Evolutionary conservation across 192 early-diverging fungal species (phyloP), one percentile per base, ranked within the genome.

Genomic region (Obelidium mucronatum): DNA sequence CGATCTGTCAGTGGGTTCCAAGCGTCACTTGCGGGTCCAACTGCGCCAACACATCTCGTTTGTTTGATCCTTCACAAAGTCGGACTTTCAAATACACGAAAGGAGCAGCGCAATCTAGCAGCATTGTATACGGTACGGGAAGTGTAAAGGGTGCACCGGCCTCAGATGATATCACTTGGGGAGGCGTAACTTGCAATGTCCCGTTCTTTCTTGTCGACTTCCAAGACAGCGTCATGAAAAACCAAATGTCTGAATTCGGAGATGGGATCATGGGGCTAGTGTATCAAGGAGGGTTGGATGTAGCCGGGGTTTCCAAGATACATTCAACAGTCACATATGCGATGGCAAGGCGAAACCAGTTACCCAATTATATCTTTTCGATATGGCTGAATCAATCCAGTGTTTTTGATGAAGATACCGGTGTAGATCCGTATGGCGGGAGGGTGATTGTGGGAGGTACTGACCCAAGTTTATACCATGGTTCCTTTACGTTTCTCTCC

Each of bases 1-100:
- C n/a, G 8, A 31, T 65, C 40, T 94, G 95, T 79, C 87, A 96
- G 39, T 97, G 95, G 95, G 58, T 65, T 37, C 37, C 30, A 17
- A 15, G 28, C 13, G 39, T 65, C 4, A 35, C 8, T 17, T 65
- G 63, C 35, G 13, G 4, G 19, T 6, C 44, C 44, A 65, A 13
- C 35, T 65, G 63, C 37, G 4, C 31, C 22, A 39, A 39, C 11
- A 35, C 31, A 17, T 17, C 5, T 15, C 11, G 30, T 8, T n/a
- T 26, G 28, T 65, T 65, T 35, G 24, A 40, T 36, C 15, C 30
- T 8, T 37, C 1, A 8, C 13, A 4, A 34, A 35, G 30, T 17
- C 15, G 30, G 11, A 37, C 63, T 40, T 40, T 65, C 22, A 60
- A 24, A 19, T 60, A 60, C 24, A 19, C 24, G 24, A 31, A 26